Percentiles rank a stretch among this genome's conserved stretches.
These are phyloP conservation scores for Daldinia sp. DNA, from an alignment of 2,329 filamentous ascomycete species.

Conservation along the genomic window DNA sequence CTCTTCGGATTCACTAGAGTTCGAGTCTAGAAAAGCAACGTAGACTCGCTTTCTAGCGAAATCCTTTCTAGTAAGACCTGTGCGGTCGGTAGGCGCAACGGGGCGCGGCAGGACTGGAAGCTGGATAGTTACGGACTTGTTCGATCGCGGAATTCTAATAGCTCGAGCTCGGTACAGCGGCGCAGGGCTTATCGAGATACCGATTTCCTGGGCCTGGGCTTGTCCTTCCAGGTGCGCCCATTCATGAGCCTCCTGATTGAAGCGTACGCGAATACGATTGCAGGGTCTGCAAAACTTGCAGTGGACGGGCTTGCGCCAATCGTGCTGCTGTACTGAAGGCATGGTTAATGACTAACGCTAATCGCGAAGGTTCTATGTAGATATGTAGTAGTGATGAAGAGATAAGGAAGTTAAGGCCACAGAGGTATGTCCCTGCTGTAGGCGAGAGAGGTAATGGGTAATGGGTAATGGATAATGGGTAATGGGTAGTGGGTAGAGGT, in stretches of 20 bases:
- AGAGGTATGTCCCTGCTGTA: constrained; percentile 8
- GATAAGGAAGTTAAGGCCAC: neutral
- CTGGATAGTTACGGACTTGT: constrained; percentile 21
- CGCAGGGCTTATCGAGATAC: neutral
- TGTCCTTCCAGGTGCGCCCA: neutral
- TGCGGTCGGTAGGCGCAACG: constrained; percentile 5
- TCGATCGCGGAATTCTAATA: constrained; percentile 9
- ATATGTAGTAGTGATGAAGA: neutral
- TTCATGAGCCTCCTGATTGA: neutral
- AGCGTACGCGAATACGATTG: neutral
- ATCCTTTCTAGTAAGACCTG: neutral
- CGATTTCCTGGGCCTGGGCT: neutral
- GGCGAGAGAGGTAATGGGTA: neutral
- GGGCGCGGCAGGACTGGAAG: constrained; percentile 4
- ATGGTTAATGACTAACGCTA: constrained; percentile 19
- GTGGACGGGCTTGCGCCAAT: constrained; percentile 14
- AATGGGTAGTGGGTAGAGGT: too few relatives aligned
- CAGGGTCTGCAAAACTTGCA: constrained; percentile 6
- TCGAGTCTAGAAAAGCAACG: neutral
- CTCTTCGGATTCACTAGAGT: neutral
- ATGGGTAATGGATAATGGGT: neutral
- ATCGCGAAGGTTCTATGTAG: neutral
- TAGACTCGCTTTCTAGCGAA: constrained; percentile 17
- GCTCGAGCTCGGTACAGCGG: constrained; percentile 1
- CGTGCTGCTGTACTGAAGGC: neutral